phyloP scores from a whole-genome alignment of 2,329 filamentous ascomycete genomes.

The Alternaria infectoria region DNA sequence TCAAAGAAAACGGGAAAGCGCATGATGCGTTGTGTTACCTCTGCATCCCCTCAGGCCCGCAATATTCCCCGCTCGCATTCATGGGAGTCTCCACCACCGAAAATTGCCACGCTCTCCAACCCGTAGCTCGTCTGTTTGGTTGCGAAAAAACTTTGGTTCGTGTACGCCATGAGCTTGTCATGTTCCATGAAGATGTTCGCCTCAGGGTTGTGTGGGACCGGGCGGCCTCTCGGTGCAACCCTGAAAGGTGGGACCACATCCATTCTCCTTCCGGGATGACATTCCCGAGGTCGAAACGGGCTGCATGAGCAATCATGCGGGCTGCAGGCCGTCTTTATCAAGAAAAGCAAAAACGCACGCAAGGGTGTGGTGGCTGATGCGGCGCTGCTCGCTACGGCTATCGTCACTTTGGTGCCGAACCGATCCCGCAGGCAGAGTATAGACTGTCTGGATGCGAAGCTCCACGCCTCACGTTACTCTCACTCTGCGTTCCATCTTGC shows the following conservation, averaged over 20 bases:
- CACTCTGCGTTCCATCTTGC: neutral
- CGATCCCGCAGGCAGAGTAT: neutral
- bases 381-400: conserved; percentile 10
- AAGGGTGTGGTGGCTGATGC: conserved; percentile 7
- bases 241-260: conserved; percentile 14
- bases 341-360: conserved; percentile 7
- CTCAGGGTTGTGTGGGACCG: conserved; percentile 4
- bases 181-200: conserved; percentile 7
- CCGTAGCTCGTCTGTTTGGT: neutral
- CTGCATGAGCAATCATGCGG: conserved; percentile 12
- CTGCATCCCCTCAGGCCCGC: conserved; percentile 2
- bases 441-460: neutral
- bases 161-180: conserved; percentile 6
- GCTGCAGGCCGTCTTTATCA: conserved; percentile 5
- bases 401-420: conserved; percentile 3
- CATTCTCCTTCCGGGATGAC: conserved; percentile 4
- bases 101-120: neutral
- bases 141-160: neutral
- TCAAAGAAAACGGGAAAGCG: conserved; percentile 7
- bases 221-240: conserved; percentile 13
- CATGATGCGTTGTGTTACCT: conserved; percentile 7
- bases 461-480: neutral
- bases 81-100: neutral
- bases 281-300: conserved; percentile 12
- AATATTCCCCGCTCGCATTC: conserved; percentile 1